These are phyloP conservation scores for Acer yangbiense DNA, from an alignment of 345 rosid species.

Conservation along the genomic window DNA sequence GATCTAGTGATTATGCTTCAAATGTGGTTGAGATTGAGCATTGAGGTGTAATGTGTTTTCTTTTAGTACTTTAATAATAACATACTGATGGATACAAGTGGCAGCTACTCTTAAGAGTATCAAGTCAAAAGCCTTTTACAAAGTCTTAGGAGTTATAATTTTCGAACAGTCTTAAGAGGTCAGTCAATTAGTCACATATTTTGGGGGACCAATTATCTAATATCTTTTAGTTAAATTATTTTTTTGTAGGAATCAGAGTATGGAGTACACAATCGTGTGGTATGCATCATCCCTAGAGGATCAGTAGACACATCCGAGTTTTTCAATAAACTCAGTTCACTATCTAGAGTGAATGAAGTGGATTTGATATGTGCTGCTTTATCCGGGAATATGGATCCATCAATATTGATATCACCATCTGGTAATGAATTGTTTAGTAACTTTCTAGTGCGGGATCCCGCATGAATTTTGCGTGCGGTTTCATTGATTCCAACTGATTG, in stretches of 20 bases:
- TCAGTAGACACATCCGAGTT: constrained; percentile 46
- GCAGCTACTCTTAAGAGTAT: not conserved
- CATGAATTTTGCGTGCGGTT: no score
- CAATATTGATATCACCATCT: constrained; percentile 53
- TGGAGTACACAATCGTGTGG: constrained; percentile 43
- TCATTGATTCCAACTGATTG: no score
- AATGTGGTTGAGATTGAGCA: not conserved
- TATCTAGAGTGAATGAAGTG: constrained; percentile 66
- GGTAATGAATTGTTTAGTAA: constrained; percentile 40
- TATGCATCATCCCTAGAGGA: constrained; percentile 61
- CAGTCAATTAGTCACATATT: not conserved
- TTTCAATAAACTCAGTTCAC: constrained; percentile 51
- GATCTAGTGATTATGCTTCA: not conserved
- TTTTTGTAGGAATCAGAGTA: constrained; percentile 48
- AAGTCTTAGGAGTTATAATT: not conserved
- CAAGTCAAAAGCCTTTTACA: not conserved
- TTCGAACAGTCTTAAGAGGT: not conserved
- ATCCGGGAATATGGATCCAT: constrained; percentile 65
- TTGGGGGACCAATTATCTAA: not conserved
- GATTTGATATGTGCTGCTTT: constrained; percentile 66
- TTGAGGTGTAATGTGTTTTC: no score
- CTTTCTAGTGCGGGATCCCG: no score
- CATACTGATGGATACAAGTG: not conserved
- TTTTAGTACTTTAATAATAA: not conserved
- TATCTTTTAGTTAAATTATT: not conserved